phyloP scores from a whole-genome alignment of 106 monocot species.

The Vanilla planifolia region DNA sequence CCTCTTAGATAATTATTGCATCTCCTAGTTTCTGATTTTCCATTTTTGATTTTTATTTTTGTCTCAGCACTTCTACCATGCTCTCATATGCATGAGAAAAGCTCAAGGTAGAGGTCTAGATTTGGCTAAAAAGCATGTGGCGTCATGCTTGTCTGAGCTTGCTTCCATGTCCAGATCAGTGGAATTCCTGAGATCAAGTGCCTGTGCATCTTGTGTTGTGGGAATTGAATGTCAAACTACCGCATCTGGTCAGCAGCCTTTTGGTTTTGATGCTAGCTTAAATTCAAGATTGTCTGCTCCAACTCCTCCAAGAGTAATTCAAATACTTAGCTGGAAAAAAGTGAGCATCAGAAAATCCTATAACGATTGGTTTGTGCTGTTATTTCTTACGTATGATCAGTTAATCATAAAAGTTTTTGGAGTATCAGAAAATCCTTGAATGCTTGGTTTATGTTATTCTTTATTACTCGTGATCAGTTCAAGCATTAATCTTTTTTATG shows the following conservation, averaged over 20 bases:
- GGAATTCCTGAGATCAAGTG: slow-evolving; percentile 59
- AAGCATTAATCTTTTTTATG: no score
- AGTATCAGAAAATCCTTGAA: neutral
- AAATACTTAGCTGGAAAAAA: slow-evolving; percentile 75
- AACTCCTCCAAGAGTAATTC: slow-evolving; percentile 79
- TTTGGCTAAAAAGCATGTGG: slow-evolving; percentile 83
- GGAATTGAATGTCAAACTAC: slow-evolving; percentile 57
- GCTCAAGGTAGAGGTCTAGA: slow-evolving; percentile 82
- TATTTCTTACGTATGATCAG: neutral
- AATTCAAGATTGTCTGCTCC: slow-evolving; percentile 73
- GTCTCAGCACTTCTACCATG: slow-evolving; percentile 78
- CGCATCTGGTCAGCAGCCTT: slow-evolving; percentile 75
- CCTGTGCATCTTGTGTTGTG: slow-evolving; percentile 22
- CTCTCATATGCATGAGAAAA: slow-evolving; percentile 67
- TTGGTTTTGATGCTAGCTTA: slow-evolving; percentile 89
- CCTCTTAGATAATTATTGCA: neutral
- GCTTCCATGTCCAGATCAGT: slow-evolving; percentile 43
- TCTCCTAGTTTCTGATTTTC: neutral
- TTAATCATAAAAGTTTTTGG: neutral
- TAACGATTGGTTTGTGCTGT: neutral
- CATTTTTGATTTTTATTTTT: slow-evolving; percentile 1
- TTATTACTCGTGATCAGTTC: no score
- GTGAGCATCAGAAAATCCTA: slow-evolving; percentile 24
- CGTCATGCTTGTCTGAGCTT: slow-evolving; percentile 66
- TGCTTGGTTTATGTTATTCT: no score